Evolutionary conservation across 2,329 filamentous ascomycete genomes (phyloP), one percentile per base, ranked within the genome.

Genomic region (Colletotrichum australisinense): DNA sequence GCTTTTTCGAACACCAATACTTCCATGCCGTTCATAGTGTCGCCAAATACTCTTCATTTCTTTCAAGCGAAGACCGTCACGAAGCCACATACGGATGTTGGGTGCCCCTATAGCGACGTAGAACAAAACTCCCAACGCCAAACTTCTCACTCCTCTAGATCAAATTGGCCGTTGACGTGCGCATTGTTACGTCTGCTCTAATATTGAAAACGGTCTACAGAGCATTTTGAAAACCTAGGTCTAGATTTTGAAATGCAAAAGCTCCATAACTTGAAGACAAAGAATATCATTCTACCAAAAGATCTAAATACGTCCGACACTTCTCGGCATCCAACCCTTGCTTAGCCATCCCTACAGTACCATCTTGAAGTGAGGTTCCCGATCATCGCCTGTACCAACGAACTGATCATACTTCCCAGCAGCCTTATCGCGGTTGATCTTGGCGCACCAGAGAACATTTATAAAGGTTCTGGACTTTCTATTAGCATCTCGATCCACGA

Each of bases 401-500:
- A 87, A 92, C 75, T 88, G 78, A 63, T 87, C 87, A 76, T 92
- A 90, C 77, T 90, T 91, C 1, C 91, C 91, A 5, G 76, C 82
- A 14, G 79, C 83, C 82, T 93, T 93, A 77, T 92, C 91, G 8
- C 82, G 83, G 77, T 93, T 93, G 30, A 92, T 85, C 80, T 92
- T 93, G 74, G 82, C 83, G 76, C 91, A 92, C 81, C 90, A 91
- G 0, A 91, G 77, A 2, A 93, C 88, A 76, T 93, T 93, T 56
- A 84, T 80, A 0, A 91, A 80, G 24, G 93, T 86, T 69, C 90
- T 92, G n/a, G 12, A 0, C 12, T 12, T 11, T 3, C 7, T 5
- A 42, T 77, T 56, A 42, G 53, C 16, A 14, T 6, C 1, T 1
- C 1, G 2, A 38, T 35, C 2, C 7, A 3, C 19, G 24, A 56